These are phyloP conservation scores for Gaultheria prostrata DNA, from an alignment of 148 eudicot species.

Conservation along the genomic window DNA sequence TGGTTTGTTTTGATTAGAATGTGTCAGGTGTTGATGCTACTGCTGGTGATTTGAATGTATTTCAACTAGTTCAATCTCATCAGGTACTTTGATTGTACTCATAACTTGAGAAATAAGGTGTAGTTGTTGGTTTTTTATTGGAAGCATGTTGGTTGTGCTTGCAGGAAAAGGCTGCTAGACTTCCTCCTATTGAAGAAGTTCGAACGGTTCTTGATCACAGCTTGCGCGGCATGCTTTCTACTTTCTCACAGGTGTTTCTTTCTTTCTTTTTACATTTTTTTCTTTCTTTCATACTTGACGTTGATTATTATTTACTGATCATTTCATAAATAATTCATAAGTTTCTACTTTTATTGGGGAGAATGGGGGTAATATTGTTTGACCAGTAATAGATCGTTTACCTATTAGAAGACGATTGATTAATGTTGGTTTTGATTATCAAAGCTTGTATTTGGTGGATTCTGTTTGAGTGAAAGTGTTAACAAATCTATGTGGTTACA, in stretches of 20 bases:
- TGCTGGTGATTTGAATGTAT: conserved; percentile 33
- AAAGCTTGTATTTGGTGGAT: neutral
- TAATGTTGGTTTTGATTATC: neutral
- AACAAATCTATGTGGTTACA: neutral
- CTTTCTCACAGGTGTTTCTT: conserved; percentile 69
- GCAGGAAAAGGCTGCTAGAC: conserved; percentile 86
- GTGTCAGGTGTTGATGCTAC: conserved; percentile 37
- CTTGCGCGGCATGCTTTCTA: conserved; percentile 78
- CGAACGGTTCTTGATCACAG: conserved; percentile 60
- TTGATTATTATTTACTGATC: neutral
- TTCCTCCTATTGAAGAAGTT: conserved; percentile 69
- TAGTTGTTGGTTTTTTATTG: neutral
- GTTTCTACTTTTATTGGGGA: neutral
- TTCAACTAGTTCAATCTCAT: conserved; percentile 72
- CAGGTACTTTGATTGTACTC: conserved; percentile 43
- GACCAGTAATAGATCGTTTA: neutral
- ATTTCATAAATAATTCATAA: neutral
- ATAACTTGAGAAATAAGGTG: neutral
- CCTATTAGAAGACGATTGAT: neutral
- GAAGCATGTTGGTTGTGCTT: neutral
- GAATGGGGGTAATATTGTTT: neutral
- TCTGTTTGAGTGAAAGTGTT: neutral
- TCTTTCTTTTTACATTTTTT: neutral
- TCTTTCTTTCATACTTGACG: neutral
- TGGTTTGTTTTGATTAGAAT: conserved; percentile 27